These are phyloP conservation scores for Vaccinium vitisidaea DNA, from an alignment of 148 eudicot genomes.

Conservation along the genomic window DNA sequence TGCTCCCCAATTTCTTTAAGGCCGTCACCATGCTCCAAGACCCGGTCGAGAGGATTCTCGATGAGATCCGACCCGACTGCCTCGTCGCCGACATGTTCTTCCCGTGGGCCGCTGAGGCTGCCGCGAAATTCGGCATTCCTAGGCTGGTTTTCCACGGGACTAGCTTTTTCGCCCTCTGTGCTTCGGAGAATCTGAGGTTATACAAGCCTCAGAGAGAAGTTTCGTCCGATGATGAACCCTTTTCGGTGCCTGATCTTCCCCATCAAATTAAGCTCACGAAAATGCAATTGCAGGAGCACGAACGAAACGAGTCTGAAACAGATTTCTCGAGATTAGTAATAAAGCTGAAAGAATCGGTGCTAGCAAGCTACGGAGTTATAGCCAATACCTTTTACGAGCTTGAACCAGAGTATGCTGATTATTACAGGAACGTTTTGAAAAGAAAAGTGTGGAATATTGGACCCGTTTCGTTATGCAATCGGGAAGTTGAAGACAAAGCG, in stretches of 20 bases:
- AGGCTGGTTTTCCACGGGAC: constrained; percentile 52
- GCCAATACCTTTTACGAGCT: constrained; percentile 66
- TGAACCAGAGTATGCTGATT: constrained; percentile 53
- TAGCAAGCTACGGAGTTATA: constrained; percentile 47
- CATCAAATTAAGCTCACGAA: constrained; percentile 29
- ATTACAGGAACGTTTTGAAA: constrained; percentile 38
- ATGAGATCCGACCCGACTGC: neutral
- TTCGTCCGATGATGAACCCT: constrained; percentile 40
- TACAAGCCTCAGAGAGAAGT: constrained; percentile 36
- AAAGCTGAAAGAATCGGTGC: constrained; percentile 25
- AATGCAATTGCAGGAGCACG: constrained; percentile 16
- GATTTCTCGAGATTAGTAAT: neutral
- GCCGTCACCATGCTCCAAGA: neutral
- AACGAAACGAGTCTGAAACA: neutral
- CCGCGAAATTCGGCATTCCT: constrained; percentile 37
- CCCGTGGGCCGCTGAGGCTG: constrained; percentile 20
- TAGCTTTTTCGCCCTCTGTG: constrained; percentile 35
- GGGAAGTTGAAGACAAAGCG: constrained; percentile 28
- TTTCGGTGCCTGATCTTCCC: constrained; percentile 38
- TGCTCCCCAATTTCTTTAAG: neutral
- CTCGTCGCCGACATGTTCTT: neutral
- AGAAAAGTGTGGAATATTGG: constrained; percentile 59
- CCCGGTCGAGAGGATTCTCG: neutral
- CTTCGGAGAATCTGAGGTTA: constrained; percentile 16
- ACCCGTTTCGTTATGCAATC: constrained; percentile 44